Percentiles rank a stretch among this genome's conserved stretches.
Evolutionary conservation across 1,284 basidiomycete genomes (phyloP).

Genomic region (Rhodotorula glutinis): DNA sequence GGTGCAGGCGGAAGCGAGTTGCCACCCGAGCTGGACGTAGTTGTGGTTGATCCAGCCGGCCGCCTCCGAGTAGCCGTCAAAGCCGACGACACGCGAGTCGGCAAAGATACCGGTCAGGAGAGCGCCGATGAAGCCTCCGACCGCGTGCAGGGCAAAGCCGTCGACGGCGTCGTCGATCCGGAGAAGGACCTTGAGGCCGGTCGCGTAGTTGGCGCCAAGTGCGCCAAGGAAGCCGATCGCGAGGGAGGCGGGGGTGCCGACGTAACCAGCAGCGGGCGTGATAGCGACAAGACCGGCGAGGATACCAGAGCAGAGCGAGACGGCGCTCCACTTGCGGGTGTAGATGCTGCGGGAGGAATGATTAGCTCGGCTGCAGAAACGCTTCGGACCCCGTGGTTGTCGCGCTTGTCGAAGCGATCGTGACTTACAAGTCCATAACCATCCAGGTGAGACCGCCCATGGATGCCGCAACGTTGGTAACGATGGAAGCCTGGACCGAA

Average conservation of each 20-base stretch:
- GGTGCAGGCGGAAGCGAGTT: constrained; percentile 73
- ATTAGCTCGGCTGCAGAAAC: too few species aligned
- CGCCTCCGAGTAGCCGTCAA: constrained; percentile 74
- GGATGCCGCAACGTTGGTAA: constrained; percentile 77
- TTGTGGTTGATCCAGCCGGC: constrained; percentile 78
- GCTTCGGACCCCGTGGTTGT: too few species aligned
- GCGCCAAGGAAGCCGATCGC: constrained; percentile 82
- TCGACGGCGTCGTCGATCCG: constrained; percentile 33
- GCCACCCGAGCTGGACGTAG: constrained; percentile 81
- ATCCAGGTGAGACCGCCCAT: constrained; percentile 85
- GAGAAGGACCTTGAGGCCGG: constrained; percentile 32
- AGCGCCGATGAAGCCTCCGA: constrained; percentile 35
- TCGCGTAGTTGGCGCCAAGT: constrained; percentile 60
- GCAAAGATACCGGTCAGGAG: constrained; percentile 56
- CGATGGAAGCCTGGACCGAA: constrained; percentile 80
- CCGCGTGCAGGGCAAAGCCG: constrained; percentile 34
- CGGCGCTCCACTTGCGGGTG: constrained; percentile 82
- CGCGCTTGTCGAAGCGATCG: too few species aligned
- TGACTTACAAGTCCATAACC: constrained; percentile 64
- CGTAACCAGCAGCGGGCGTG: constrained; percentile 68
- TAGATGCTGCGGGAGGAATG: constrained; percentile 52
- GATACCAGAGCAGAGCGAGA: constrained; percentile 95
- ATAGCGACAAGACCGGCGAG: constrained; percentile 61
- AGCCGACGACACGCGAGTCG: constrained; percentile 73
- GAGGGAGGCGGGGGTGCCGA: constrained; percentile 78